Base-by-base conservation (phyloP, 352 stramenopile genomes). In the Stramenopiles sp. region DNA sequence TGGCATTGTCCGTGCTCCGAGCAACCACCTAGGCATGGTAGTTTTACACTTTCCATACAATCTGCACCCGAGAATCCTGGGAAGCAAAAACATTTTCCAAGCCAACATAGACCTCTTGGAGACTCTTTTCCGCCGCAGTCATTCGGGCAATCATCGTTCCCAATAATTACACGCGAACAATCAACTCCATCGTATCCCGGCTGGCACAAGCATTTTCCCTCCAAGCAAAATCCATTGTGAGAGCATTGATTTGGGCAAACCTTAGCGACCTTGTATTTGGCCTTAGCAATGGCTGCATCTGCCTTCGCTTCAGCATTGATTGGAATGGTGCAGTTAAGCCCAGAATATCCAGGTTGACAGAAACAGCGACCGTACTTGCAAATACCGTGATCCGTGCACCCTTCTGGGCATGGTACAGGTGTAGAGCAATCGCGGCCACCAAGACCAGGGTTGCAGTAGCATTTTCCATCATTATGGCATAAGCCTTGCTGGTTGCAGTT, bases 401-500 rank as follows among this genome's bases (percentile, higher is more conserved):
- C 71, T 14, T 4, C 31, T 33, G 4, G 4, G 14, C 71, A 78
- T 8, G 71, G 71, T 14, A 78, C 31, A 14, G 22, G 4, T 8
- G 22, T 14, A 33, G 4, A 4, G 22, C 71, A 78, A 33, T 4
- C 71, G 4, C 22, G 4, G 22, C 71, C 71, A 78, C 4, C 22
- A 4, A 4, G 22, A 14, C 71, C 71, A 78, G 71, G 71, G 22
- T 78, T 78, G 14, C 71, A 78, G 22, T 14, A 78, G 71, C 71
- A 78, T 78, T 4, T 14, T 14, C 71, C 71, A 27, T 71, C 55
- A 78, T 33, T 4, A 78, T 78, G 71, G 71, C 71, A 78, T 14
- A 14, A 14, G 22, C 71, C 71, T 4, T 78, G 4, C 4, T 14
- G 4, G 71, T 78, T 78, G 22, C 71, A 78, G 31, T 78, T 78